Percentiles rank a stretch among this genome's conserved stretches.
Conservation (phyloP, 192 early-diverging fungal genomes). For the Globomyces pollinis-pini region DNA sequence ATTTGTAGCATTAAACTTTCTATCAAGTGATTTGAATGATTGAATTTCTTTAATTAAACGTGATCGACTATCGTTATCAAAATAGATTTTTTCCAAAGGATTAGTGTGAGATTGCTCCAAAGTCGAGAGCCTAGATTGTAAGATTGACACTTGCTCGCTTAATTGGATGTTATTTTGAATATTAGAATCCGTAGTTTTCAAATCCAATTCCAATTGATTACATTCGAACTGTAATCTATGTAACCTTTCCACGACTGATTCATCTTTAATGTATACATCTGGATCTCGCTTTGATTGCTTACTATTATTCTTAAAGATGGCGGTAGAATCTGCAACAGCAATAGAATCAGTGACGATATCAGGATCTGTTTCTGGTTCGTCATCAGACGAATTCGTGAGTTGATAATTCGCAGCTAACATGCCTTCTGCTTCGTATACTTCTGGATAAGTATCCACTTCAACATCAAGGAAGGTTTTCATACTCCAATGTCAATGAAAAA, state of each 20-base stretch:
- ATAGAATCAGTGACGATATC: background rate
- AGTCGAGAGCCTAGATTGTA: background rate
- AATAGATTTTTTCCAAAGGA: background rate
- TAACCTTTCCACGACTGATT: no score
- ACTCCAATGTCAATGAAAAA: no score
- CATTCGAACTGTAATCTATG: no score
- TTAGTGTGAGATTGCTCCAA: background rate
- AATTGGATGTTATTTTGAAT: constrained; percentile 2
- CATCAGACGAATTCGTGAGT: background rate
- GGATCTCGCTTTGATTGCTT: background rate
- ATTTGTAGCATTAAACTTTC: no score
- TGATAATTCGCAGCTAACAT: background rate
- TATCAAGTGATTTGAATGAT: background rate
- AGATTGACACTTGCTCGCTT: background rate
- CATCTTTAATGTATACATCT: no score
- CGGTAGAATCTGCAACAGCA: background rate
- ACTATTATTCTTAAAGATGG: background rate
- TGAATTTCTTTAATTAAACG: background rate
- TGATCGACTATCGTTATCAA: background rate
- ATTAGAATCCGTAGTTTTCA: background rate
- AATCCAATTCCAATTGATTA: background rate
- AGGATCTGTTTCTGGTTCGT: background rate
- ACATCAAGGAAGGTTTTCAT: no score
- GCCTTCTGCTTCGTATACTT: background rate
- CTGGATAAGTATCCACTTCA: no score